Base-by-base conservation (phyloP, 2,329 filamentous ascomycete genomes). In the Metarhizium rileyi region DNA sequence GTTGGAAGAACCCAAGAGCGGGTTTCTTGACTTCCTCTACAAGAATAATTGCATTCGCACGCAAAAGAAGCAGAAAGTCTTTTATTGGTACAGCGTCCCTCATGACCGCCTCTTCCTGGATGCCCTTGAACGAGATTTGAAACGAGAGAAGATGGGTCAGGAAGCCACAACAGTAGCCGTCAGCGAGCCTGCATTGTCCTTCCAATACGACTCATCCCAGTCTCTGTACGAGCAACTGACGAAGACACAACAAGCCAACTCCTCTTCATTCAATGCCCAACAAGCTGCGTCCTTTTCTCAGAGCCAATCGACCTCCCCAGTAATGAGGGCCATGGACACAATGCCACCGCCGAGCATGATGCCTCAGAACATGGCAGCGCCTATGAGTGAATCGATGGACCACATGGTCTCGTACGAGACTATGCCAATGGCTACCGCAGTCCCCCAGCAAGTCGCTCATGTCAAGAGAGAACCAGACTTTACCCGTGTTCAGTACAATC, bases 31-130 rank as follows among this genome's bases (percentile, higher is more conserved):
- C 70, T 98, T 97, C 68, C 78, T 98, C 42, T 98, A 98, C 82
- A 98, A 98, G 80, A 98, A 98, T 80, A 98, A 98, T 76, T 98
- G 93, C 78, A 98, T 98, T 61, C 85, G 93, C 60, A 98, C 93
- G 35, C 93, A 98, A 71, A 98, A 98, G 83, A 98, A 98, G 79
- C 93, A 98, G 66, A 98, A 98, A 77, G 93, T 98, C 57, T 98
- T 98, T 65, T 98, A 97, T 74, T 98, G 93, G 93, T 98, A 97
- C 73, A 96, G 90, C 73, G 93, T 98, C 44, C 93, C 93, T 1
- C 93, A 98, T 68, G 93, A 98, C 70, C 83, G 93, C 49, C 82
- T 98, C 47, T 98, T 98, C 72, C 84, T 98, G 59, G 93, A 98
- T 73, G 93, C 93, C 36, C 76, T 98, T 60, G 93, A 98, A 77